Evolutionary conservation across 495 filamentous ascomycete genomes (phyloP).

Genomic region (Penicillium cinerascens): DNA sequence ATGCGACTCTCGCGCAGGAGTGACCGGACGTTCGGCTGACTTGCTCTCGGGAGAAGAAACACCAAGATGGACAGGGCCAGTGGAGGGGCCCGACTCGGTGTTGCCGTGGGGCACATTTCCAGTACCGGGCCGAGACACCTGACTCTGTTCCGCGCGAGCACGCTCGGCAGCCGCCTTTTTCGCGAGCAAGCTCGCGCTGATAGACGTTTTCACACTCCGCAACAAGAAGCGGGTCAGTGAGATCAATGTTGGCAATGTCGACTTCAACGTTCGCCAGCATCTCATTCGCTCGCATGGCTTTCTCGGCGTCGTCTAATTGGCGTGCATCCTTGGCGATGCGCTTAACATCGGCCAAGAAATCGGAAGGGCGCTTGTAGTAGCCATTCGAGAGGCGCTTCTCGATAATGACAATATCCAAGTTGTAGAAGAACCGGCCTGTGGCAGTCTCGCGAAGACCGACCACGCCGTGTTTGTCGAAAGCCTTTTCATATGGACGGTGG

Average conservation of each 20-base stretch:
- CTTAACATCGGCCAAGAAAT: conserved; percentile 84
- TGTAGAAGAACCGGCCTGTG: conserved; percentile 85
- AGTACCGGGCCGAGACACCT: conserved; percentile 18
- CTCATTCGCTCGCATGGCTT: conserved; percentile 80
- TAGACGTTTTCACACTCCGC: conserved; percentile 72
- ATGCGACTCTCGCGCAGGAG: conserved; percentile 45
- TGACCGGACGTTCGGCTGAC: conserved; percentile 43
- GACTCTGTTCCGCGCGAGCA: conserved; percentile 28
- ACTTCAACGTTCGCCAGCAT: conserved; percentile 88
- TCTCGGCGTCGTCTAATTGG: conserved; percentile 67
- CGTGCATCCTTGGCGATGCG: conserved; percentile 79
- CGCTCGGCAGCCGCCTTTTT: conserved; percentile 63
- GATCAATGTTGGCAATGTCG: conserved; percentile 69
- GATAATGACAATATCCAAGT: conserved; percentile 87
- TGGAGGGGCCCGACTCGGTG: conserved; percentile 41
- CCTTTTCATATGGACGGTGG: conserved; percentile 70
- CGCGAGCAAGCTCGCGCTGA: conserved; percentile 65
- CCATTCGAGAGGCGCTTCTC: conserved; percentile 93
- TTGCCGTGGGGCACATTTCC: conserved; percentile 44
- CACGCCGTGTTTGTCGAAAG: conserved; percentile 69
- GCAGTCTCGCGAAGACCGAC: conserved; percentile 64
- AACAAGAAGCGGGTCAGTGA: conserved; percentile 59
- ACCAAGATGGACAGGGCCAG: conserved; percentile 60
- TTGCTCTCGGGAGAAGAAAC: conserved; percentile 48
- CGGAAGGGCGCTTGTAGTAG: conserved; percentile 82